A percentile compares a stretch with the other conserved stretches of the same genome.
Conservation (phyloP, 192 early-diverging fungal species). For the Cetraspora pellucida region DNA sequence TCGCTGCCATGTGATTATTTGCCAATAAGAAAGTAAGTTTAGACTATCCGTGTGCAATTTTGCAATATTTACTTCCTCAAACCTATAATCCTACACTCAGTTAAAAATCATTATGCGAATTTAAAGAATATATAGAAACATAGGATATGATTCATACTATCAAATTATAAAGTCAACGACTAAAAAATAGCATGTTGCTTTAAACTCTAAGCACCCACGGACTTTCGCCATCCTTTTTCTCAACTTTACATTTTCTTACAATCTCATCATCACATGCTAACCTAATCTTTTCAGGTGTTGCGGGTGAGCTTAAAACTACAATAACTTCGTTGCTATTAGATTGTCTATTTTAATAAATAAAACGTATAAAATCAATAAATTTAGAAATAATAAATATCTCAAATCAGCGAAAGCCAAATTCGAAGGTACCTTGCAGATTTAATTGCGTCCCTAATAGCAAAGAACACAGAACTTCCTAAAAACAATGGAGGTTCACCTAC, state of each 20-base stretch:
- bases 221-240: constrained; percentile 44
- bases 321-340: constrained; percentile 48
- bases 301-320: constrained; percentile 71
- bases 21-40: no score
- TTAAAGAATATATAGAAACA: no score
- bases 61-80: no score
- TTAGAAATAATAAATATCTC: not conserved
- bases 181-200: no score
- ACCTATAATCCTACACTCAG: no score
- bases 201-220: constrained; percentile 44
- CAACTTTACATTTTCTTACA: constrained; percentile 45
- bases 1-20: no score
- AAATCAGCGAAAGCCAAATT: not conserved
- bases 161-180: no score
- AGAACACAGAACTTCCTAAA: constrained; percentile 75
- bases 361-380: not conserved
- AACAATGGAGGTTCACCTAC: constrained; percentile 90
- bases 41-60: no score
- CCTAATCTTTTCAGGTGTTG: constrained; percentile 77
- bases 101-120: no score
- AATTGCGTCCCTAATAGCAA: constrained; percentile 80
- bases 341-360: constrained; percentile 34
- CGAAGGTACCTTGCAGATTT: constrained; percentile 57
- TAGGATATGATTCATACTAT: no score
- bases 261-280: constrained; percentile 71